Evolutionary conservation across 495 filamentous ascomycete species (phyloP), one percentile per base, ranked within the genome.

Genomic region (Penicillium soppii): DNA sequence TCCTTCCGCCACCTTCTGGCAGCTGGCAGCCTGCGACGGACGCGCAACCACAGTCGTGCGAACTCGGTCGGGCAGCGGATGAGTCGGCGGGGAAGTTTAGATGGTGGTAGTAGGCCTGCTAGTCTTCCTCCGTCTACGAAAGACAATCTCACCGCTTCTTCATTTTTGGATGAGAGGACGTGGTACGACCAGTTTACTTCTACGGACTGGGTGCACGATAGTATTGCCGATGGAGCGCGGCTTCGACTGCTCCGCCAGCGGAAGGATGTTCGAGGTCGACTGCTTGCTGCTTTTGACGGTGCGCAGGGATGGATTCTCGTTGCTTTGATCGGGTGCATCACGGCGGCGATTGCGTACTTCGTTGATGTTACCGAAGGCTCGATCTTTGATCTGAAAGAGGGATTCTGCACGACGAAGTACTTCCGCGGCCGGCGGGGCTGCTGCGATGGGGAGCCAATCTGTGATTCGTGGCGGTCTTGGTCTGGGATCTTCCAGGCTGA

Each of bases 141-240:
- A 50, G 69, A 77, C 55, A 80, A 76, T 16, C 36, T 74, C 46
- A 77, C 70, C 13, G 66, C 68, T 16, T 74, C 72, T 5, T 62
- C 84, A 12, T 82, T 79, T 45, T 67, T 82, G 22, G 90, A 98
- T 61, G 91, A 98, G 43, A 83, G 94, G 15, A 88, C 94, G 10
- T 98, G 94, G 94, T 98, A 98, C 69, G 92, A 98, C 73, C 94
- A 98, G 69, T 97, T 97, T 69, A 97, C 92, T 5, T 96, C 89
- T 8, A 97, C 92, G 58, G 94, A 98, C 68, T 97, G 92, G 94
- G 94, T 98, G 7, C 91, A 95, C 62, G 94, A 98, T 60, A 94
- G 89, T 66, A 96, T 97, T 54, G 91, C 92, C 60, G 94, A 98
- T 68, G 90, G 91, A 36, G 88, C 87, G 46, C 87, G 94, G 37